phyloP scores from a whole-genome alignment of 2,329 filamentous ascomycete genomes.

The Penicillium sp. region DNA sequence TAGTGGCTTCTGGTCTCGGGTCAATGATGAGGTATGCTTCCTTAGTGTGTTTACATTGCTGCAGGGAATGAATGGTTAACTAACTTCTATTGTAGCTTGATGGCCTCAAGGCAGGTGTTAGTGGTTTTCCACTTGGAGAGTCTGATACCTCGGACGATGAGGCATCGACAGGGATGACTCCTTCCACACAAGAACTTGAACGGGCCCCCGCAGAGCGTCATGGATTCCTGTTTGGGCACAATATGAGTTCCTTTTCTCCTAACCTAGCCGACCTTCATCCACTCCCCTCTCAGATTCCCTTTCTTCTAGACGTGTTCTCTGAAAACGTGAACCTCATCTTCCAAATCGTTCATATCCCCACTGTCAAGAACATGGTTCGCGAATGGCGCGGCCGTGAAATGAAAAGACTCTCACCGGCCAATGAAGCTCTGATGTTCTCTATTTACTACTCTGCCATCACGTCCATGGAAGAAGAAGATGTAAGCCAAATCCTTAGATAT shows the following conservation, averaged over 20 bases:
- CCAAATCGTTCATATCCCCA: slow-evolving; percentile 33
- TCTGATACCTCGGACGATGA: slow-evolving; percentile 38
- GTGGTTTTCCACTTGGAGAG: slow-evolving; percentile 34
- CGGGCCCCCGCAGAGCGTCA: slow-evolving; percentile 48
- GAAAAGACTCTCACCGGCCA: slow-evolving; percentile 39
- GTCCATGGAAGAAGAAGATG: slow-evolving; percentile 59
- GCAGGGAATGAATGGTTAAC: not conserved
- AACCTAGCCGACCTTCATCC: slow-evolving; percentile 48
- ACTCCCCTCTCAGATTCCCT: slow-evolving; percentile 55
- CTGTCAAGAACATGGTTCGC: slow-evolving; percentile 29
- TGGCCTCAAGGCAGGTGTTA: slow-evolving; percentile 14
- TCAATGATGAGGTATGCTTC: slow-evolving; percentile 53
- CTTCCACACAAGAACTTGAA: slow-evolving; percentile 38
- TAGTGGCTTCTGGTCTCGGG: slow-evolving; percentile 55
- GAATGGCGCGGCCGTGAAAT: slow-evolving; percentile 35
- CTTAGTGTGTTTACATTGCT: slow-evolving; percentile 23
- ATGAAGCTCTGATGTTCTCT: slow-evolving; percentile 56
- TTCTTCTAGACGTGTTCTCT: slow-evolving; percentile 51
- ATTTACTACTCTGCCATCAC: slow-evolving; percentile 58
- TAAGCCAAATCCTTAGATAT: slow-evolving; percentile 29
- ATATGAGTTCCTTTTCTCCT: slow-evolving; percentile 23
- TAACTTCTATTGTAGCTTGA: slow-evolving; percentile 15
- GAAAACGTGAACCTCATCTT: slow-evolving; percentile 51
- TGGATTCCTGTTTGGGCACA: slow-evolving; percentile 54
- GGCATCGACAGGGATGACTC: slow-evolving; percentile 27